These are phyloP conservation scores for Cadophora sp. DNA, from an alignment of 2,329 filamentous ascomycete species.

Conservation along the genomic window DNA sequence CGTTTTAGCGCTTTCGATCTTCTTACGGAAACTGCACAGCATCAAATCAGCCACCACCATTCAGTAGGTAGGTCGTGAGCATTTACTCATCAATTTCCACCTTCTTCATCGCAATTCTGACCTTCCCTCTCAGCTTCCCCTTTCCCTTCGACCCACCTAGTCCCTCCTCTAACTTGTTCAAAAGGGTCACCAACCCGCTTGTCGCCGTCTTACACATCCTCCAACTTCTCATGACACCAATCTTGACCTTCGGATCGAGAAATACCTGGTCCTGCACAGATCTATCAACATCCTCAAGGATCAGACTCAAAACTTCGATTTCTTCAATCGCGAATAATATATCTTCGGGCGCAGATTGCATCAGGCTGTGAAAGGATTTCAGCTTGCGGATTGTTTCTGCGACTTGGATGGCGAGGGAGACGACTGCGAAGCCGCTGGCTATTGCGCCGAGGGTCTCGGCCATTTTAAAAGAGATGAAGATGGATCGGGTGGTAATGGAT, in stretches of 20 bases:
- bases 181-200: background rate
- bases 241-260: background rate
- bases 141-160: background rate
- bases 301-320: background rate
- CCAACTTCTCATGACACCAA: background rate
- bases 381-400: conserved; percentile 23
- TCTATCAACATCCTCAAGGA: conserved; percentile 1
- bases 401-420: conserved; percentile 26
- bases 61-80: too few species aligned
- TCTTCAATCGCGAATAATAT: background rate
- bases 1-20: conserved; percentile 21
- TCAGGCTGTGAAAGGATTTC: conserved; percentile 18
- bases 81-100: conserved; percentile 5
- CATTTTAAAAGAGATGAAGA: conserved; percentile 12
- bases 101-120: background rate
- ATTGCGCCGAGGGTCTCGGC: conserved; percentile 22
- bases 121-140: background rate
- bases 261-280: conserved; percentile 1
- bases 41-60: background rate
- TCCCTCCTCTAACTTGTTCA: background rate
- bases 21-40: background rate
- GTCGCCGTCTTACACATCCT: background rate
- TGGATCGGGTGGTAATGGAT: background rate
- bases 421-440: conserved; percentile 24
- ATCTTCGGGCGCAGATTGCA: conserved; percentile 18